These are phyloP conservation scores for Wakefieldia striispora DNA, from an alignment of 768 basidiomycete species.

Conservation along the genomic window DNA sequence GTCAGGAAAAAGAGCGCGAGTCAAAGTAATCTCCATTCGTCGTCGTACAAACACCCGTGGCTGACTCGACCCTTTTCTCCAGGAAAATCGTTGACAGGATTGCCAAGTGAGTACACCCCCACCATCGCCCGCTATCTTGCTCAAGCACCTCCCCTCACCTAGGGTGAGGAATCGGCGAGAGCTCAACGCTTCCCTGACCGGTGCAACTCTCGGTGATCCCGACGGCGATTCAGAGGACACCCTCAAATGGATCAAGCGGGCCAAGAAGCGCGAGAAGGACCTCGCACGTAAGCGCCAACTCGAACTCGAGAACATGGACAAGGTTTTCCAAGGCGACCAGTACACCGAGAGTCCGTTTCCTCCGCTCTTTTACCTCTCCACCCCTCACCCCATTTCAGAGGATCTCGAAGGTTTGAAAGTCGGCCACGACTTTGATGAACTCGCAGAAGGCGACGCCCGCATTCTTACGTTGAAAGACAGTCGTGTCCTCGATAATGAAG, in stretches of 20 bases:
- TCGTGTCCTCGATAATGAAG: conserved; percentile 93
- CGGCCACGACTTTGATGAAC: conserved; percentile 87
- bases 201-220: conserved; percentile 86
- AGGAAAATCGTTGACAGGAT: conserved; percentile 75
- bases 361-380: neutral
- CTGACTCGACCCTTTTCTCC: conserved; percentile 21
- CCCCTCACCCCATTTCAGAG: conserved; percentile 42
- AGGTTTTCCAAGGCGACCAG: conserved; percentile 62
- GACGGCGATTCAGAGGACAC: conserved; percentile 77
- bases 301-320: conserved; percentile 84
- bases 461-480: conserved; percentile 97
- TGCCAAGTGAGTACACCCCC: conserved; percentile 78
- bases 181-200: conserved; percentile 88
- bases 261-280: conserved; percentile 89
- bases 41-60: conserved; percentile 6
- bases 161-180: conserved; percentile 94
- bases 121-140: conserved; percentile 20
- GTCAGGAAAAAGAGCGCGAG: conserved; percentile 67
- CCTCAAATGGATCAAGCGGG: conserved; percentile 87
- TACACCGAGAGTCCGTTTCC: conserved; percentile 80
- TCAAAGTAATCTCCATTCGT: conserved; percentile 58
- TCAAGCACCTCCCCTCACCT: conserved; percentile 46
- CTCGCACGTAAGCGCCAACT: conserved; percentile 78
- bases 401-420: conserved; percentile 95
- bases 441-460: conserved; percentile 91